Evolutionary conservation across 805 yeast genomes (phyloP).

Genomic region (Yamadazyma kitorensis): DNA sequence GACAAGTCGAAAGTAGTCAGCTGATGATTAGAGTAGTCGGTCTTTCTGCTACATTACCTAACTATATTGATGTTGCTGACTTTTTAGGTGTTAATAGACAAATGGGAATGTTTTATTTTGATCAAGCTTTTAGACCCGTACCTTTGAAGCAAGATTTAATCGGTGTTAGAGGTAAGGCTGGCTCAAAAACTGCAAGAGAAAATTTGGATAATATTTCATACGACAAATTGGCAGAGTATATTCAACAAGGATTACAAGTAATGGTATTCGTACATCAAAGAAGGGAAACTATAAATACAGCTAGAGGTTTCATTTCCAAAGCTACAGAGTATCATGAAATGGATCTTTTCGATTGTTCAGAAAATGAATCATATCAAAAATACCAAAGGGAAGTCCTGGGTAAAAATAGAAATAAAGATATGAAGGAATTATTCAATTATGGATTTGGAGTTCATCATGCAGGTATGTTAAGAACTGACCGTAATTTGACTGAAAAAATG

Average conservation of each 20-base stretch:
- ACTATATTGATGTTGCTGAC: constrained; percentile 90
- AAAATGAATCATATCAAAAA: constrained; percentile 38
- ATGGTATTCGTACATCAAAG: constrained; percentile 97
- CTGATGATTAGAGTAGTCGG: constrained; percentile 93
- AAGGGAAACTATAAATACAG: constrained; percentile 85
- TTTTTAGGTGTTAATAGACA: constrained; percentile 87
- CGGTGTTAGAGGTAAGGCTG: constrained; percentile 86
- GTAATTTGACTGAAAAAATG: constrained; percentile 86
- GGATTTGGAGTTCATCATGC: constrained; percentile 98
- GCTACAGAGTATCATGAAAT: constrained; percentile 61
- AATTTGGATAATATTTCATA: constrained; percentile 75
- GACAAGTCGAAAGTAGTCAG: constrained; percentile 94
- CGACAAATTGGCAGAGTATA: constrained; percentile 66
- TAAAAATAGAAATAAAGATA: constrained; percentile 73
- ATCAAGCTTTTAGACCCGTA: constrained; percentile 88
- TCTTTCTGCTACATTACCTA: constrained; percentile 90
- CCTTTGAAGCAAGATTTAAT: constrained; percentile 85
- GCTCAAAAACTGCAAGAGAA: constrained; percentile 66
- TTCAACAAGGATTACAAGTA: constrained; percentile 75
- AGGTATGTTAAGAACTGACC: constrained; percentile 88
- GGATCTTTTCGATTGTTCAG: constrained; percentile 56
- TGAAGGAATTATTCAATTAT: constrained; percentile 69
- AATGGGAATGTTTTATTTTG: constrained; percentile 92
- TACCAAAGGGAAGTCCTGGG: constrained; percentile 61
- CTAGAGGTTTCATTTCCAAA: constrained; percentile 65